Evolutionary conservation across 495 filamentous ascomycete genomes (phyloP).

Genomic region (Bombardia bombarda): DNA sequence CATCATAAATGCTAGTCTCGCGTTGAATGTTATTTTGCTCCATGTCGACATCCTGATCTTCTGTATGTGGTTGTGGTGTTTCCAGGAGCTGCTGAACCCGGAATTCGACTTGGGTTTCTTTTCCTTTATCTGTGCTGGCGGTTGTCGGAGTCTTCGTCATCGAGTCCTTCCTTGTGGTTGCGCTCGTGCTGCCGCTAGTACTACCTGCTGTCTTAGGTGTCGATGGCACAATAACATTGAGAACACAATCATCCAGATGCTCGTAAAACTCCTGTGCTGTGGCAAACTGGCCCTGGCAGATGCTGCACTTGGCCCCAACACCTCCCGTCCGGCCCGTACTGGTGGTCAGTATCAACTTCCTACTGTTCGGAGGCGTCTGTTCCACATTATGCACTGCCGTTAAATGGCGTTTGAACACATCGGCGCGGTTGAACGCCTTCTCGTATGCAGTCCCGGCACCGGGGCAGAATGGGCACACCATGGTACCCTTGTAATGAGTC

Average conservation of each 20-base stretch:
- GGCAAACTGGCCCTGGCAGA: slow-evolving; percentile 79
- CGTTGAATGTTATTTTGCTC: not conserved
- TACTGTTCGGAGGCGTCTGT: slow-evolving; percentile 89
- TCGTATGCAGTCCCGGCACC: slow-evolving; percentile 85
- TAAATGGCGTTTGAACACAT: slow-evolving; percentile 97
- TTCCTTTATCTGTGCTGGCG: slow-evolving; percentile 21
- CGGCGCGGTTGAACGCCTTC: slow-evolving; percentile 97
- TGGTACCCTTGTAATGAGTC: slow-evolving; percentile 98
- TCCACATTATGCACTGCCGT: slow-evolving; percentile 92
- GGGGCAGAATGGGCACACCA: slow-evolving; percentile 98
- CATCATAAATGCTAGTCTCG: slow-evolving; percentile 1
- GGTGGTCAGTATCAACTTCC: slow-evolving; percentile 47
- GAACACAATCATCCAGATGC: slow-evolving; percentile 94
- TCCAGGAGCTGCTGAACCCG: slow-evolving; percentile 7
- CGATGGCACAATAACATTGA: slow-evolving; percentile 90
- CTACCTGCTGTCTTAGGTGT: slow-evolving; percentile 46
- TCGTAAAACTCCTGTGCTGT: slow-evolving; percentile 98
- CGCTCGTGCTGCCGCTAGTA: slow-evolving; percentile 12
- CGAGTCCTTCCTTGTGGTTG: slow-evolving; percentile 20
- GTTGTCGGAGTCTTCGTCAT: slow-evolving; percentile 20
- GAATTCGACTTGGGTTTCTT: slow-evolving; percentile 14
- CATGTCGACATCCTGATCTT: slow-evolving; percentile 7
- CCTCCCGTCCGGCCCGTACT: slow-evolving; percentile 30
- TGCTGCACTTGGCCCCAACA: slow-evolving; percentile 87
- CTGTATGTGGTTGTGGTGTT: not conserved